Evolutionary conservation across 345 rosid genomes (phyloP).

Genomic region (Citrus cavaleriei): DNA sequence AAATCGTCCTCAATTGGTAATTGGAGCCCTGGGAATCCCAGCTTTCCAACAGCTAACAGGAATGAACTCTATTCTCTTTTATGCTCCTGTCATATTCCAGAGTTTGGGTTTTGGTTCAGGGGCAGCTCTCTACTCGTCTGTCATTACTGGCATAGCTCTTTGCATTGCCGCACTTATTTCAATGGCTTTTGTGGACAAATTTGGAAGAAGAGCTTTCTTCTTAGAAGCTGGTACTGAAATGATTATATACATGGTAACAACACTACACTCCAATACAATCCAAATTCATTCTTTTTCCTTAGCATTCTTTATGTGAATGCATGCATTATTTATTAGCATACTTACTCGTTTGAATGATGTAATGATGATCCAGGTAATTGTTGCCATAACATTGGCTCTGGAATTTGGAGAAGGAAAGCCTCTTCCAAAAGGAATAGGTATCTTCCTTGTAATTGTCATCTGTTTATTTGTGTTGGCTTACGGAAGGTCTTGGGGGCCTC

Average conservation of each 20-base stretch:
- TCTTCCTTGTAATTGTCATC: constrained; percentile 53
- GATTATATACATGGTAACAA: constrained; percentile 63
- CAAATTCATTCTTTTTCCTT: not conserved
- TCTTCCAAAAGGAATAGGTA: constrained; percentile 39
- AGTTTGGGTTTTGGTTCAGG: constrained; percentile 75
- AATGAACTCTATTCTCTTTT: constrained; percentile 80
- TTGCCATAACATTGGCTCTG: constrained; percentile 59
- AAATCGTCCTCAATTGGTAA: constrained; percentile 68
- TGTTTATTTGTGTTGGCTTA: constrained; percentile 74
- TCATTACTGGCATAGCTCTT: constrained; percentile 55
- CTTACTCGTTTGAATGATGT: not conserved
- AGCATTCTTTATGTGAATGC: not conserved
- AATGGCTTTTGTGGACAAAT: constrained; percentile 64
- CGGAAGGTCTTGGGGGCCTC: constrained; percentile 95
- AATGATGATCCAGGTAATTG: constrained; percentile 36
- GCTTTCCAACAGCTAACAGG: constrained; percentile 86
- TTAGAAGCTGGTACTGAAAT: constrained; percentile 74
- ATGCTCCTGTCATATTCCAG: constrained; percentile 84
- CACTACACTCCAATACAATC: not conserved
- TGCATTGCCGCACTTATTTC: constrained; percentile 58
- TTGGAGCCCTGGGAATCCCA: constrained; percentile 74
- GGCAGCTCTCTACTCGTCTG: constrained; percentile 59
- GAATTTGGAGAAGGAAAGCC: constrained; percentile 59
- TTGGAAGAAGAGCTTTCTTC: constrained; percentile 75
- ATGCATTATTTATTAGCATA: not conserved